Evolutionary conservation across 73 alveolate species (phyloP).

Genomic region (Tetrahymena borealis): DNA sequence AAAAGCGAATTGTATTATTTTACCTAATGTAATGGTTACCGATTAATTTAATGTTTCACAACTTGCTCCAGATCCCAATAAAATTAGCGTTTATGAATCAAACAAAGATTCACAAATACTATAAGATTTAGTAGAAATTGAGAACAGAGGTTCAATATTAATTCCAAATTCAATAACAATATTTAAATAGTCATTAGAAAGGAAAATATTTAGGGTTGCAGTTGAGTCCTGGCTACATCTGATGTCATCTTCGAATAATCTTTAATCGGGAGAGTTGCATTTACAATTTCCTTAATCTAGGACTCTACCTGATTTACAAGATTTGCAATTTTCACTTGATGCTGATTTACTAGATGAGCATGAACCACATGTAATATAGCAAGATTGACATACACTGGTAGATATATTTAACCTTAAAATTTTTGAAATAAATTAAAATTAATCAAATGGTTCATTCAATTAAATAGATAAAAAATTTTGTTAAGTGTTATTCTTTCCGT

Average conservation of each 20-base stretch:
- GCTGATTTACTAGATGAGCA: background rate
- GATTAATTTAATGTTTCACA: background rate
- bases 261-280: background rate
- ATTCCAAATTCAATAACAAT: background rate
- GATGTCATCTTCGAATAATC: background rate
- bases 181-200: background rate
- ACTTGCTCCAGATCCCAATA: background rate
- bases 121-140: background rate
- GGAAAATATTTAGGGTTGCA: background rate
- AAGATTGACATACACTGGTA: background rate
- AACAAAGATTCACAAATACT: background rate
- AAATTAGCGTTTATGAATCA: background rate
- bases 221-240: background rate
- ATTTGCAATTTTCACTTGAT: background rate
- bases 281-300: background rate
- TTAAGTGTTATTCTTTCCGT: too few relatives aligned
- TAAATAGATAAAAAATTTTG: too few relatives aligned
- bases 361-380: background rate
- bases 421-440: background rate
- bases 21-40: background rate
- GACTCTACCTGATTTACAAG: background rate
- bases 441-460: too few relatives aligned
- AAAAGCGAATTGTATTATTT: too few relatives aligned
- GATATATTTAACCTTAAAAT: background rate
- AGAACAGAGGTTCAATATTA: background rate